These are phyloP conservation scores for Guyanaporus albipodus DNA, from an alignment of 768 basidiomycete genomes.

Conservation along the genomic window DNA sequence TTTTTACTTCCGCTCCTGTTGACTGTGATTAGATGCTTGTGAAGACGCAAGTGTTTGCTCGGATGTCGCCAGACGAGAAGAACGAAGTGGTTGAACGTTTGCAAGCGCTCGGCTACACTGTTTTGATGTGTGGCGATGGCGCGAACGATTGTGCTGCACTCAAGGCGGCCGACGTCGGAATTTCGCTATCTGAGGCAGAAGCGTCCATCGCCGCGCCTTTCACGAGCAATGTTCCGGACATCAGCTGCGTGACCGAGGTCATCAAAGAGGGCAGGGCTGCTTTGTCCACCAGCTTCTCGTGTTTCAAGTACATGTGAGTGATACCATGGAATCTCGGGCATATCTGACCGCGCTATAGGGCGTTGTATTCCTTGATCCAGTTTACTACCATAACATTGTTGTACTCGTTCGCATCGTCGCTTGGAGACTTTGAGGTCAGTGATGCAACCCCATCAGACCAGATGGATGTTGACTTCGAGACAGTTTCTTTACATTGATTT, in stretches of 20 bases:
- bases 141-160: slow-evolving; percentile 98
- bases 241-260: slow-evolving; percentile 92
- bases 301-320: slow-evolving; percentile 98
- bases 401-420: slow-evolving; percentile 93
- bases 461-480: slow-evolving; percentile 8
- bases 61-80: slow-evolving; percentile 99
- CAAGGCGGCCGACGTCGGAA: slow-evolving; percentile 97
- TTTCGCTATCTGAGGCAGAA: slow-evolving; percentile 96
- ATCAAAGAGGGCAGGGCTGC: slow-evolving; percentile 96
- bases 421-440: slow-evolving; percentile 92
- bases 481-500: slow-evolving; percentile 97
- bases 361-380: slow-evolving; percentile 96
- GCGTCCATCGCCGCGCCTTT: slow-evolving; percentile 98
- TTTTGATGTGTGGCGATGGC: slow-evolving; percentile 98
- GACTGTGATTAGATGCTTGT: slow-evolving; percentile 80
- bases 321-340: neutral
- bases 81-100: slow-evolving; percentile 96
- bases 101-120: slow-evolving; percentile 90
- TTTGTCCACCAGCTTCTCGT: slow-evolving; percentile 96
- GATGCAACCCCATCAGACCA: neutral
- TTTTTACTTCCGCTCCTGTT: neutral
- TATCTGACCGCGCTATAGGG: slow-evolving; percentile 51
- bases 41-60: slow-evolving; percentile 92
- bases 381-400: slow-evolving; percentile 96
- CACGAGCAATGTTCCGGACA: slow-evolving; percentile 90